These are phyloP conservation scores for Calonectria naviculata DNA, from an alignment of 2,329 filamentous ascomycete species.

Conservation along the genomic window DNA sequence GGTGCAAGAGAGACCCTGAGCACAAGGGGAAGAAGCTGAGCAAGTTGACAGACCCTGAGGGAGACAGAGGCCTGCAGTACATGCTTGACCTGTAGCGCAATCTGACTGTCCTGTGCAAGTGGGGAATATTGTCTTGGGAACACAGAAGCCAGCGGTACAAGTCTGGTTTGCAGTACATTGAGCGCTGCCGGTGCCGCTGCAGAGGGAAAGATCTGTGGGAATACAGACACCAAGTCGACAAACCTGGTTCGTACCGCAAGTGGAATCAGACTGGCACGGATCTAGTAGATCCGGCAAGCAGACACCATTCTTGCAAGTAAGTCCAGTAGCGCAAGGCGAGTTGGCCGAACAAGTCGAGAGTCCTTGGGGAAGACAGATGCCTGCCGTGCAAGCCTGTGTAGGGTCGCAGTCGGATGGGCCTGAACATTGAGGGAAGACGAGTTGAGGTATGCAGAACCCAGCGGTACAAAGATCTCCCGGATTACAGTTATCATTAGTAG, in stretches of 20 bases:
- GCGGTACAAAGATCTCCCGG: background rate
- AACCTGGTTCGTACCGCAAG: background rate
- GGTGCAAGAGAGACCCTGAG: background rate
- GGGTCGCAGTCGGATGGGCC: background rate
- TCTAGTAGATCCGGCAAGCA: background rate
- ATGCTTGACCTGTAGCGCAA: background rate
- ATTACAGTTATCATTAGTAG: background rate
- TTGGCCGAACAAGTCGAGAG: background rate
- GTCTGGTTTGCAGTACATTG: background rate
- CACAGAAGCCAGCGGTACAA: background rate
- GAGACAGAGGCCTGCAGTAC: background rate
- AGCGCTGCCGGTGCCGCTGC: background rate
- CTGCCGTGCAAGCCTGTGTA: background rate
- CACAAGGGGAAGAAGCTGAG: background rate
- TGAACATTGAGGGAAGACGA: background rate
- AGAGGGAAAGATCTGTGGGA: background rate
- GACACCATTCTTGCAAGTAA: background rate
- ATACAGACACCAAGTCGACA: conserved; percentile 6
- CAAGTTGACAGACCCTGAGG: background rate
- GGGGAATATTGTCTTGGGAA: background rate
- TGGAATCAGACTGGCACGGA: background rate
- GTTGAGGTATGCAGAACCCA: background rate
- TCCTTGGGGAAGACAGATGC: background rate
- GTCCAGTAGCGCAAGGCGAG: background rate
- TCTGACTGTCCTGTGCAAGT: background rate